Evolutionary conservation across 1,284 basidiomycete species (phyloP).

Genomic region (Cutaneotrichosporon mucoides): DNA sequence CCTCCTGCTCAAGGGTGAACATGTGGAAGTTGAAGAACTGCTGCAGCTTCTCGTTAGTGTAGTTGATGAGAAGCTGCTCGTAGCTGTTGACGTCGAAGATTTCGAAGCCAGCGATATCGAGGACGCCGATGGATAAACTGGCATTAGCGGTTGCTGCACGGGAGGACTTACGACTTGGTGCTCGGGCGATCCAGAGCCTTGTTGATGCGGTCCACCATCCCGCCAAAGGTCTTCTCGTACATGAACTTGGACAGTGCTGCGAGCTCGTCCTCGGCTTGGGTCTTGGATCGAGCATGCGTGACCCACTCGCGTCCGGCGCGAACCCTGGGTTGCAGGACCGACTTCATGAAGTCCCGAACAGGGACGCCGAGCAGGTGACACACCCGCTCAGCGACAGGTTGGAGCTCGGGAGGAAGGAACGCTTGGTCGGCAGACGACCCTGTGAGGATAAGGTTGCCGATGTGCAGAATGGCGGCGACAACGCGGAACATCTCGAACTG

Average conservation of each 20-base stretch:
- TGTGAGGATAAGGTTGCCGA: conserved; percentile 86
- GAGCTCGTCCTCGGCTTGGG: conserved; percentile 91
- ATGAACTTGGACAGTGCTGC: conserved; percentile 90
- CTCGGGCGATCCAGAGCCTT: conserved; percentile 88
- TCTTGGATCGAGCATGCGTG: conserved; percentile 81
- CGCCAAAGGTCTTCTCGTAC: conserved; percentile 95
- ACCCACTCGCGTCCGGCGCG: conserved; percentile 98
- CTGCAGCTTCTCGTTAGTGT: conserved; percentile 95
- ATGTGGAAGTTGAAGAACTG: conserved; percentile 99
- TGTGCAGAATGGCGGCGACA: conserved; percentile 87
- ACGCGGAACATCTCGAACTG: conserved; percentile 93
- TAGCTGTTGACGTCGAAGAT: conserved; percentile 79
- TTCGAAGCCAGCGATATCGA: conserved; percentile 99
- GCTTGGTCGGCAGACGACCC: conserved; percentile 84
- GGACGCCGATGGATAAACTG: conserved; percentile 88
- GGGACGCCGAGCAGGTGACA: conserved; percentile 94
- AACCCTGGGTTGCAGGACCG: conserved; percentile 80
- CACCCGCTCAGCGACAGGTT: conserved; percentile 67
- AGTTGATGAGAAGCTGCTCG: conserved; percentile 98
- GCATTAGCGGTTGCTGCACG: background rate
- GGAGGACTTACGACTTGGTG: conserved; percentile 60
- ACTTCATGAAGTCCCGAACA: conserved; percentile 80
- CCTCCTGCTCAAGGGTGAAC: conserved; percentile 99
- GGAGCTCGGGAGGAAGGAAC: conserved; percentile 62
- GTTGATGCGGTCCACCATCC: conserved; percentile 92